Evolutionary conservation across 306 rosid species (phyloP).

Genomic region (Ziziphus jujuba): DNA sequence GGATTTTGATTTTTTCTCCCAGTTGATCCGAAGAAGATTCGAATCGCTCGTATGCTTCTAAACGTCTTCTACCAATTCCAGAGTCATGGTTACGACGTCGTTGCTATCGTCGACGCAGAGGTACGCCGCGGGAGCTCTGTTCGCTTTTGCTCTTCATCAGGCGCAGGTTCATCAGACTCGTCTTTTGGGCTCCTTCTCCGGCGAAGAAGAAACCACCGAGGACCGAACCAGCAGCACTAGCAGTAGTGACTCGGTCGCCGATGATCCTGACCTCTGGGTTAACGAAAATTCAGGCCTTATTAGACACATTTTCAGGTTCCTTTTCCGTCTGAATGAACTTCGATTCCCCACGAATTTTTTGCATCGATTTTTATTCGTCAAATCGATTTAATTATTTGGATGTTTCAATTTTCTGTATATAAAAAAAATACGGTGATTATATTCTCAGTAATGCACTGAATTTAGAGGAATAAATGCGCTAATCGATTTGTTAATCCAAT

Average conservation of each 20-base stretch:
- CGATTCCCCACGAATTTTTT: background rate
- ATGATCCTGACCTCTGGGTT: slow-evolving; percentile 75
- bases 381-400: background rate
- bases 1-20: too few relatives aligned
- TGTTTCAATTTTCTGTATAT: background rate
- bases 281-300: slow-evolving; percentile 57
- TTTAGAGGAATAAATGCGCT: background rate
- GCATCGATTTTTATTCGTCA: background rate
- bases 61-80: background rate
- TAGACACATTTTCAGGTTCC: slow-evolving; percentile 67
- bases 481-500: background rate
- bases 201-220: slow-evolving; percentile 1
- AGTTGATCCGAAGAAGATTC: too few relatives aligned
- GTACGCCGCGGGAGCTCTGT: slow-evolving; percentile 74
- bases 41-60: background rate
- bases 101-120: slow-evolving; percentile 63
- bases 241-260: slow-evolving; percentile 63
- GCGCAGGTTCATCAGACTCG: slow-evolving; percentile 63
- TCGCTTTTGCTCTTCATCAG: slow-evolving; percentile 67
- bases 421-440: background rate
- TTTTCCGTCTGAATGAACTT: background rate
- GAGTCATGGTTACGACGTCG: slow-evolving; percentile 44
- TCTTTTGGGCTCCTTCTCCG: slow-evolving; percentile 30
- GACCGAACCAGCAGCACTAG: slow-evolving; percentile 51
- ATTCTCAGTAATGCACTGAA: too few relatives aligned